Conservation (phyloP, 805 yeast genomes). For the Myxozyma nipponensis region DNA sequence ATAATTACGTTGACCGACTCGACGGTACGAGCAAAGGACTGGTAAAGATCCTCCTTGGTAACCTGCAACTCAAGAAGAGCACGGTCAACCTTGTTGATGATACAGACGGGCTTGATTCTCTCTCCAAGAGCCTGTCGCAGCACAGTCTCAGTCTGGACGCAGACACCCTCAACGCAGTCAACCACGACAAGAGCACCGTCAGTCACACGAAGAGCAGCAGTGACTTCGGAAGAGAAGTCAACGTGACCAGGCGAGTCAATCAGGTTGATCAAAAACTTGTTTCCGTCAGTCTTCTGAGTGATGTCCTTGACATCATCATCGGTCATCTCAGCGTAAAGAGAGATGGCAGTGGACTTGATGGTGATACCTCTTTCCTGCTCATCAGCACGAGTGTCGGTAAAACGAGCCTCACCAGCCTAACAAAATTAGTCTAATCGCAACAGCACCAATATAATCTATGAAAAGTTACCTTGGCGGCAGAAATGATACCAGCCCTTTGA, state of each 20-base stretch:
- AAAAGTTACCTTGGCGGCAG: slow-evolving; percentile 72
- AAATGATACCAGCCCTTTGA: slow-evolving; percentile 98
- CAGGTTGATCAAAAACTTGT: slow-evolving; percentile 93
- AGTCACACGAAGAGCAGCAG: slow-evolving; percentile 99
- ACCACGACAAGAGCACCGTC: slow-evolving; percentile 99
- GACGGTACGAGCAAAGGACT: slow-evolving; percentile 96
- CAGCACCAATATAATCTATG: neutral
- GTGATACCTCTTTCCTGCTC: slow-evolving; percentile 99
- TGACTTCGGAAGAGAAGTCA: slow-evolving; percentile 99
- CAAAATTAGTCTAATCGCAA: neutral
- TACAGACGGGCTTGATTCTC: slow-evolving; percentile 98
- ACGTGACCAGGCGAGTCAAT: slow-evolving; percentile 99
- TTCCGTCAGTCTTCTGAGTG: slow-evolving; percentile 87
- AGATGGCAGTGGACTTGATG: slow-evolving; percentile 97
- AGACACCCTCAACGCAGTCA: slow-evolving; percentile 99
- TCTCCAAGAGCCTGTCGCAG: slow-evolving; percentile 98
- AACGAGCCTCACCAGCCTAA: slow-evolving; percentile 98
- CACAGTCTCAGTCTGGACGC: slow-evolving; percentile 99
- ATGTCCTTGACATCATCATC: slow-evolving; percentile 85
- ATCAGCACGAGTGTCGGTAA: slow-evolving; percentile 99
- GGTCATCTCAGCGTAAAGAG: slow-evolving; percentile 82
- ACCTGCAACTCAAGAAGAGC: slow-evolving; percentile 98
- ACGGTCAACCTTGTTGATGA: slow-evolving; percentile 99
- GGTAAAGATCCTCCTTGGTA: slow-evolving; percentile 98
- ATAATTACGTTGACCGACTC: slow-evolving; percentile 99